Evolutionary conservation across 257 asterid genomes (phyloP).

Genomic region (Hygrophila difformis): DNA sequence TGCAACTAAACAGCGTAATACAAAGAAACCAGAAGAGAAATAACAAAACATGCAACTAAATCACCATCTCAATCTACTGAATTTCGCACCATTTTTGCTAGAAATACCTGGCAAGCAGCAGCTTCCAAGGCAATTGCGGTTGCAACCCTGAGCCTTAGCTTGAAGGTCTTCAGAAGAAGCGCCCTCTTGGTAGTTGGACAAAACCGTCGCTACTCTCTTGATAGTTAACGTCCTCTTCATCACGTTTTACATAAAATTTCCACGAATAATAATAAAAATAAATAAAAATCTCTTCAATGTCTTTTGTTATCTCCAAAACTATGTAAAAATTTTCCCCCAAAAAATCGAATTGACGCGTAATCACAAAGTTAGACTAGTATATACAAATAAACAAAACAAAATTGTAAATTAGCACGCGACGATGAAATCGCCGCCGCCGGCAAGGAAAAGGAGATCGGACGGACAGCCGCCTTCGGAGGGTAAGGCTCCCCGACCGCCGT

Average conservation of each 20-base stretch:
- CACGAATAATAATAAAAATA: too few species aligned
- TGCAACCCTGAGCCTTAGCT: conserved; percentile 30
- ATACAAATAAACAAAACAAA: not conserved
- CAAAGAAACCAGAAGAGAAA: too few species aligned
- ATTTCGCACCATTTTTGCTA: too few species aligned
- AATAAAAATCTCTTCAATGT: too few species aligned
- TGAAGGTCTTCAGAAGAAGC: conserved; percentile 26
- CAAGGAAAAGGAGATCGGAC: conserved; percentile 64
- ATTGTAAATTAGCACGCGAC: conserved; percentile 2
- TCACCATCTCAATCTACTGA: too few species aligned
- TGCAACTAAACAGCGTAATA: too few species aligned
- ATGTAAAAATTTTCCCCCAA: too few species aligned
- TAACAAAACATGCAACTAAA: too few species aligned
- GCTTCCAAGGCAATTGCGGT: conserved; percentile 52
- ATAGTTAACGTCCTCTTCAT: conserved; percentile 47
- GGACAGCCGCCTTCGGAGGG: conserved; percentile 86
- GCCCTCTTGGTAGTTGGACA: conserved; percentile 62
- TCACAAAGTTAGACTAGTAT: not conserved
- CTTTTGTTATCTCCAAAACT: too few species aligned
- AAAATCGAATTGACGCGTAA: not conserved
- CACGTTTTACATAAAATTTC: too few species aligned
- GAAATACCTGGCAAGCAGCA: conserved; percentile 72
- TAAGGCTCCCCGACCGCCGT: conserved; percentile 78
- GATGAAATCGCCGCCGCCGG: conserved; percentile 40
- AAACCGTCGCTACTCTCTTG: conserved; percentile 58